Base-by-base conservation (phyloP, 495 filamentous ascomycete species). In the Staphylotrichum longicolle region DNA sequence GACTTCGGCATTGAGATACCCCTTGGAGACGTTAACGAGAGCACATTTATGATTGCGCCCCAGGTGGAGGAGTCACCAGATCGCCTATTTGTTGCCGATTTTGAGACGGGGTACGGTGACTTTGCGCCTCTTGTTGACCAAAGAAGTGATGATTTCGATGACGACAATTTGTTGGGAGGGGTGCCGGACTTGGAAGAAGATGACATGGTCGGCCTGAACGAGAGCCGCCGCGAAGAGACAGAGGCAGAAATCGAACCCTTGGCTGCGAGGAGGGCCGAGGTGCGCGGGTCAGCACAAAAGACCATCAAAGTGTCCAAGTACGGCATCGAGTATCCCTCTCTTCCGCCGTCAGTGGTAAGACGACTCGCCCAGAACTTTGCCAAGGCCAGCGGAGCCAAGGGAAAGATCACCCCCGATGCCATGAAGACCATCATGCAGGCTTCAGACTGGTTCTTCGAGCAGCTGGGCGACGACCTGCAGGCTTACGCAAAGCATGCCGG, bases 381-480 rank as follows among this genome's bases (percentile, higher is more conserved):
- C 33, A 86, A 85, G 54, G 79, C 82, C 9, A 78, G 81, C 58
- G 83, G 85, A 45, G 80, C 78, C 4, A 90, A 86, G 63, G 72
- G 82, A 0, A 88, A 84, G 64, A 84, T 96, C 54, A 84, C 78
- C 61, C 85, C 87, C 42, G 88, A 91, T 35, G 85, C 87, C 2
- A 76, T 96, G 55, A 80, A 82, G 15, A 85, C 85, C 32, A 86
- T 96, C 42, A 84, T 87, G 69, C 85, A 89, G 67, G 90, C 91
- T 14, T 88, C 87, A 15, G 89, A 93, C 40, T 91, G 88, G 86
- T 96, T 91, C 73, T 95, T 96, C 68, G 88, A 93, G 67, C 92
- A 96, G 71, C 78, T 87, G 12, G 83, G 88, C 58, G 89, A 90
- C 32, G 90, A 95, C 67, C 77, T 96, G 61, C 83, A 82, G 4